Base-by-base conservation (phyloP, 371 early-diverging fungal species). In the Actinomortierella ambigua region DNA sequence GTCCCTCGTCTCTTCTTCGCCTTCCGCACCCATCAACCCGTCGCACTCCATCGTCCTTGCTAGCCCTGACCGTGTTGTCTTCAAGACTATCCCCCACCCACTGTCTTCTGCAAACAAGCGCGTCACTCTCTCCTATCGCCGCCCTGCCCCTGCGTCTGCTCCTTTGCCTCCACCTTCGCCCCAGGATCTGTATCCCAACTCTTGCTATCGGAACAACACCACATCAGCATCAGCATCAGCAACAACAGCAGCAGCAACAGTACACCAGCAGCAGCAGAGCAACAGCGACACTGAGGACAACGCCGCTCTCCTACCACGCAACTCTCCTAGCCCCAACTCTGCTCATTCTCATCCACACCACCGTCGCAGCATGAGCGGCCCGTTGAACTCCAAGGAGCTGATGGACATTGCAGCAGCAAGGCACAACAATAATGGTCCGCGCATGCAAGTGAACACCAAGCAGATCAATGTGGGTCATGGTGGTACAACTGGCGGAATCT, bases 51-150 rank as follows among this genome's bases (percentile, higher is more conserved):
- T 71, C 15, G 60, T 66, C 34, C 62, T 66, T 43, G 29, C 73
- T 17, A 71, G 66, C 48, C 66, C 73, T 14, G 73, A 71, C 42
- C 66, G 67, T 26, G 73, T 71, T 41, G 63, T 71, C 60, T 66
- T 71, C 53, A 61, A 66, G 50, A 61, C 73, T 17, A 55, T 71
- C 51, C 60, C 73, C 14, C 66, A 71, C 43, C 55, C 73, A 20
- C 66, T 71, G 15, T 63, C 73, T 17, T 55, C 73, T 47, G 50
- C 71, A 50, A 65, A 71, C 73, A 71, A 71, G 41, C 51, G 63
- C 24, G 73, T 71, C 41, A 71, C 73, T 24, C 63, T 71, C 23
- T 66, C 73, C 22, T 40, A 66, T 20, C 56, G 63, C 27, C 59
- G 60, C 51, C 7, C 50, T n/a, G 26, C 43, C 23, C 34, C 41